Evolutionary conservation across 163 green algal species (phyloP), one percentile per base, ranked within the genome.

Genomic region (Picocystis sp.): DNA sequence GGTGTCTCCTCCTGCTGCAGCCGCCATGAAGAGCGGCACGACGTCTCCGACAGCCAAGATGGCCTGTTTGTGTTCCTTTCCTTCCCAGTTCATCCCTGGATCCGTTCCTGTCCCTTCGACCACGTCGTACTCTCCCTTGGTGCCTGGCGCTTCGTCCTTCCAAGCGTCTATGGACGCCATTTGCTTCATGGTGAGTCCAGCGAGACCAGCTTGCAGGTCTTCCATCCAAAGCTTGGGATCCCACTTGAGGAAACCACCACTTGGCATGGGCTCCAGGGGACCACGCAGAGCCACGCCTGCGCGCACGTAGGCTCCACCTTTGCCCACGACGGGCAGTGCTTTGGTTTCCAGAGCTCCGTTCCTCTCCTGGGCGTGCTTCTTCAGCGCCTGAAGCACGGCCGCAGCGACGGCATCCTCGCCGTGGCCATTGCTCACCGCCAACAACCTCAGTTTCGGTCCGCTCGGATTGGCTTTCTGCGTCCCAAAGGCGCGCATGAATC

Each of bases 371-470:
- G 62, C 62, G 19, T 66, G 8, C 21, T 33, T 50, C 60, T 62
- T 56, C 22, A 65, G 38, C 58, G 45, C 22, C 38, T 65, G 56
- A 42, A 69, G 45, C 22, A 69, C 50, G 29, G 22, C 24, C 2
- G 69, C 55, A 2, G 61, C 61, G 24, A 69, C 69, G 22, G 61
- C 44, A 50, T 69, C 61, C 46, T 69, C 61, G 8, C 61, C 61
- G 55, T 69, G 61, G 41, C 61, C 61, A 46, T 69, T 69, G 61
- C 61, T 69, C 23, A 69, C 29, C 5, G 29, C 29, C 29, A 38
- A 38, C 29, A 38, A 38, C 5, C 29, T 3, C 29, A 38, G 29
- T 38, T 38, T 38, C 29, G 29, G 29, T 38, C 29, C 29, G 29
- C 29, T 38, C 8, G 29, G 8, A 38, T 8, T 38, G 29, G 29